These are phyloP conservation scores for Chytriomyces sp. DNA, from an alignment of 192 early-diverging fungal genomes.

Conservation along the genomic window DNA sequence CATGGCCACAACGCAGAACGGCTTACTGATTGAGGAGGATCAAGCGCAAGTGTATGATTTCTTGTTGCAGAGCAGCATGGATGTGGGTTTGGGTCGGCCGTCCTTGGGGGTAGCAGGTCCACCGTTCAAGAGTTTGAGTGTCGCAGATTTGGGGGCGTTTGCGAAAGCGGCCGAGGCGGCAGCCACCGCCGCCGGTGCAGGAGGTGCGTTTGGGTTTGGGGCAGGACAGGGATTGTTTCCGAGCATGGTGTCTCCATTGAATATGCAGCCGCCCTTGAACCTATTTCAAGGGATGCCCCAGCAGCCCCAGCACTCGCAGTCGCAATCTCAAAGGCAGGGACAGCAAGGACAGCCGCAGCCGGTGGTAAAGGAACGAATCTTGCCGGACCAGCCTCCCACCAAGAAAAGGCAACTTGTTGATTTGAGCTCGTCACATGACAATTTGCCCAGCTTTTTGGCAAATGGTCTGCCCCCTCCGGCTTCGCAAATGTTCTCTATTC, in stretches of 20 bases:
- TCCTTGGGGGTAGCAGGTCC: not conserved
- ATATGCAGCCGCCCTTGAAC: too few species aligned
- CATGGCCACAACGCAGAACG: not conserved
- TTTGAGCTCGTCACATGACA: conserved; percentile 23
- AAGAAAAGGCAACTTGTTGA: conserved; percentile 18
- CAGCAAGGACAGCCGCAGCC: too few species aligned
- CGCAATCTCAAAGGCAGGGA: too few species aligned
- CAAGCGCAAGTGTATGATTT: conserved; percentile 12
- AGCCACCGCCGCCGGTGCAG: not conserved
- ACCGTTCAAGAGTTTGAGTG: conserved; percentile 19
- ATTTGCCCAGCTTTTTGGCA: conserved; percentile 5
- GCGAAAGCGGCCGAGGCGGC: not conserved
- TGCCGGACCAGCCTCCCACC: conserved; percentile 8
- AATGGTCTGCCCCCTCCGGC: not conserved
- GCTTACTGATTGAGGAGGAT: conserved; percentile 8
- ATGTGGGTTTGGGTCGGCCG: not conserved
- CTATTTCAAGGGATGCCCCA: not conserved
- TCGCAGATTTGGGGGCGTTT: conserved; percentile 9
- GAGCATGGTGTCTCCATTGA: too few species aligned
- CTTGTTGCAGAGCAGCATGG: conserved; percentile 7
- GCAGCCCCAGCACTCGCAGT: too few species aligned
- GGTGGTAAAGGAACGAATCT: too few species aligned
- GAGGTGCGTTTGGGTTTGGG: not conserved
- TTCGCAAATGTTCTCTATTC: not conserved
- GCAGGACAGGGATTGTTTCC: not conserved